These are phyloP conservation scores for Alnus rubra DNA, from an alignment of 306 rosid genomes.

Conservation along the genomic window DNA sequence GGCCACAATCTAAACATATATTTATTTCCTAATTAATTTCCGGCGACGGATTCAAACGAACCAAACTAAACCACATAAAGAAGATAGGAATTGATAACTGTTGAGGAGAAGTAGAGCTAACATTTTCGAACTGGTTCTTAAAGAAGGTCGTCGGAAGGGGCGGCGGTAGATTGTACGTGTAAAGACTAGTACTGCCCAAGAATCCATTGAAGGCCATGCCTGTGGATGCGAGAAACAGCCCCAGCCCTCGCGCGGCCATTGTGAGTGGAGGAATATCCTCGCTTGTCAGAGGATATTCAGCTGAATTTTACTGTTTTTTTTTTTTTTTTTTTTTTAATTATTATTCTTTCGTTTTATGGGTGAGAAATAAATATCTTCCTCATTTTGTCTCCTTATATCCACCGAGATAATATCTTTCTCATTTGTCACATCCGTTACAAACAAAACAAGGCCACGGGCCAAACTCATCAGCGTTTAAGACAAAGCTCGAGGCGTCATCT, in stretches of 20 bases:
- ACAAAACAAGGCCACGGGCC: neutral
- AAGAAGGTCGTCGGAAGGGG: slow-evolving; percentile 23
- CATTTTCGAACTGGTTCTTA: slow-evolving; percentile 5
- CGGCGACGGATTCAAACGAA: too few species aligned
- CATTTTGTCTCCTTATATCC: neutral
- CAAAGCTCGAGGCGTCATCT: too few species aligned
- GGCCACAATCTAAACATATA: neutral
- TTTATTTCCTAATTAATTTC: neutral
- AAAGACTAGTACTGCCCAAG: neutral
- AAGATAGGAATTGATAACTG: slow-evolving; percentile 30
- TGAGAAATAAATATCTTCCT: neutral
- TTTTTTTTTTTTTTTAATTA: neutral
- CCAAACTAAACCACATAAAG: neutral
- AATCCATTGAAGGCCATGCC: slow-evolving; percentile 3
- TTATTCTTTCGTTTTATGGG: neutral
- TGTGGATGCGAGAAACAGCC: neutral
- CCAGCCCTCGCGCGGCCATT: neutral
- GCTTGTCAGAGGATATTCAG: neutral
- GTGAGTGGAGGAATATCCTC: neutral
- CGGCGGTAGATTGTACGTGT: slow-evolving; percentile 36
- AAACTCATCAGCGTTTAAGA: neutral
- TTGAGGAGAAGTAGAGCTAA: slow-evolving; percentile 29
- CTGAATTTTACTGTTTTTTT: neutral
- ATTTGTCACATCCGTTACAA: neutral
- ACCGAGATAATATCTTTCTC: neutral